Evolutionary conservation across 345 rosid species (phyloP), one percentile per base, ranked within the genome.

Genomic region (Citrus hindsii): DNA sequence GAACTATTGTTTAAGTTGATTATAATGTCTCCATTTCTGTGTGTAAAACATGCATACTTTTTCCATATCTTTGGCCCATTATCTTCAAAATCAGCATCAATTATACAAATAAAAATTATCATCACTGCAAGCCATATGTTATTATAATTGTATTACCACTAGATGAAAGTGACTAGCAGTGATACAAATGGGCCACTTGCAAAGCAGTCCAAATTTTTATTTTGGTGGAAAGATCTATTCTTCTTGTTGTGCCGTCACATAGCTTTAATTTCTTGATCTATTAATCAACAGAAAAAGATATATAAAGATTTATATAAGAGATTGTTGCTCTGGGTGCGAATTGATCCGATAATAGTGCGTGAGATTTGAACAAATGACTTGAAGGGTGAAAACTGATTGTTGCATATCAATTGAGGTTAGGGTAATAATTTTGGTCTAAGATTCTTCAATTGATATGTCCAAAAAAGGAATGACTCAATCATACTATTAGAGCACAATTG

Each of bases 401-500:
- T n/a, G n/a, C n/a, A n/a, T n/a, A n/a, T n/a, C n/a, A n/a, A n/a
- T n/a, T n/a, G n/a, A n/a, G n/a, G 75, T 65, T 81, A 56, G 67
- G 60, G 83, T 75, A 79, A 89, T 91, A 71, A 91, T 90, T 76
- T 74, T 79, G 76, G 87, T 86, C 89, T 84, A 85, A 79, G 88
- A 87, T 85, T 87, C 91, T 86, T 84, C 73, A 76, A 80, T 78
- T 80, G 21, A 76, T 79, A 53, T 79, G 85, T 79, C 81, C 71
- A 30, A 72, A 79, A 75, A 73, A 71, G 76, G 84, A 86, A 69
- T 79, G 87, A 69, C 86, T 67, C 82, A 85, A 84, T 83, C 82
- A 84, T 82, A 53, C 5, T 19, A 33, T 75, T 62, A 48, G 61
- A 48, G 65, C 76, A 78, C 84, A 73, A 71, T 67, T 67, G 75